A percentile compares a stretch with the other conserved stretches of the same genome.
These are phyloP conservation scores for Globisporangium carolinianum DNA, from an alignment of 352 stramenopile genomes.

Conservation along the genomic window DNA sequence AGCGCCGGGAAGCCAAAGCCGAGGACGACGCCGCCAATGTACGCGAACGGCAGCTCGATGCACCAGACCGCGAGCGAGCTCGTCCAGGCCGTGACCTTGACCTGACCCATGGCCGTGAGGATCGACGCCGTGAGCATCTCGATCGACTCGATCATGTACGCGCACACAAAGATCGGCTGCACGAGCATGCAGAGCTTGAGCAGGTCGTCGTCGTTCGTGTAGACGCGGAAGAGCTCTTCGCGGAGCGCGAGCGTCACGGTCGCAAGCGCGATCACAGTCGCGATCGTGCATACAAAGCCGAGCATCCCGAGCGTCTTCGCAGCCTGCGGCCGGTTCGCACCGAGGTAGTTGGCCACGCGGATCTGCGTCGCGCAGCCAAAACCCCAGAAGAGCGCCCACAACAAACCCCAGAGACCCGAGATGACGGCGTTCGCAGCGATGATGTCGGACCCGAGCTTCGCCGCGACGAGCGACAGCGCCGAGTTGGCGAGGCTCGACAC, in stretches of 20 bases:
- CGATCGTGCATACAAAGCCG: conserved; percentile 51
- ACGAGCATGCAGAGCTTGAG: conserved; percentile 39
- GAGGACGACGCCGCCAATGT: conserved; percentile 32
- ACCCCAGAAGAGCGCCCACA: conserved; percentile 77
- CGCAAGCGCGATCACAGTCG: conserved; percentile 39
- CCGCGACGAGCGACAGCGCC: conserved; percentile 57
- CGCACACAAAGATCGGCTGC: conserved; percentile 42
- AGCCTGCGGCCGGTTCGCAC: conserved; percentile 53
- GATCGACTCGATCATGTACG: conserved; percentile 40
- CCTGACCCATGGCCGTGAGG: conserved; percentile 45
- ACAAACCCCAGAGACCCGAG: conserved; percentile 51
- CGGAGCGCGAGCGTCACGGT: conserved; percentile 20
- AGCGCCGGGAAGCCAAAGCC: conserved; percentile 37
- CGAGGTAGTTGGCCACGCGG: conserved; percentile 69
- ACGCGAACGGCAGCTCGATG: conserved; percentile 40
- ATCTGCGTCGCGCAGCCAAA: conserved; percentile 76
- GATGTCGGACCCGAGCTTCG: conserved; percentile 62
- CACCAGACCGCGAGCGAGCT: conserved; percentile 40
- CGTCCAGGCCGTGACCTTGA: conserved; percentile 38
- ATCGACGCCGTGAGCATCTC: conserved; percentile 41
- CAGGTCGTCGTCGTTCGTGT: conserved; percentile 41
- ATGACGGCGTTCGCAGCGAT: conserved; percentile 76
- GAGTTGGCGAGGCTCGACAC: conserved; percentile 73
- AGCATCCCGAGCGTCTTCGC: conserved; percentile 54
- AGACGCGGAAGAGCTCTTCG: conserved; percentile 34